Evolutionary conservation across 139 green algal genomes (phyloP).

Genomic region (Asterochloris sp.): DNA sequence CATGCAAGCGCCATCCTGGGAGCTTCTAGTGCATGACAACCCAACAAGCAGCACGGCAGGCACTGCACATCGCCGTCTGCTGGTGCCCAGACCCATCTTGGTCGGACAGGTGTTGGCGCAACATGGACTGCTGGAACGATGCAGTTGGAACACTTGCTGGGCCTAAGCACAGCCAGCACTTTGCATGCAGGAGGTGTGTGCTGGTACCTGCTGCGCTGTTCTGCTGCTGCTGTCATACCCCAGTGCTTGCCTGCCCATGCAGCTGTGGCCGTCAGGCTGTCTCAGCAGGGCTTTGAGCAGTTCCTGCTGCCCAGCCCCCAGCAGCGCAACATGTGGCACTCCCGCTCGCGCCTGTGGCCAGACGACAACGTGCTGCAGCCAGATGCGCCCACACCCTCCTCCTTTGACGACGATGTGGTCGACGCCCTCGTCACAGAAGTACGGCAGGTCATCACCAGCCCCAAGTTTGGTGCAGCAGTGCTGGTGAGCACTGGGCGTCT

Average conservation of each 20-base stretch:
- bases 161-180: too few species aligned
- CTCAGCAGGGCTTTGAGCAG: neutral
- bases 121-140: too few species aligned
- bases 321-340: slow-evolving; percentile 1
- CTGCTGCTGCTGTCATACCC: neutral
- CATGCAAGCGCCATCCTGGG: too few species aligned
- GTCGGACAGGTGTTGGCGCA: too few species aligned
- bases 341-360: slow-evolving; percentile 7
- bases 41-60: too few species aligned
- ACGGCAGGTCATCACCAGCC: slow-evolving; percentile 17
- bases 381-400: neutral
- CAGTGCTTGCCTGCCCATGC: neutral
- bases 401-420: slow-evolving; percentile 35
- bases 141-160: too few species aligned
- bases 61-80: too few species aligned
- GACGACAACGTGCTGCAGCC: slow-evolving; percentile 34
- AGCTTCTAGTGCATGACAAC: too few species aligned
- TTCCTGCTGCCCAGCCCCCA: slow-evolving; percentile 8
- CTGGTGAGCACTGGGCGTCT: slow-evolving; percentile 11
- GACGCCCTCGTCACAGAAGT: slow-evolving; percentile 36
- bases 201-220: too few species aligned
- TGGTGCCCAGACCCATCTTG: too few species aligned
- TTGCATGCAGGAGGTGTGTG: too few species aligned
- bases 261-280: slow-evolving; percentile 3
- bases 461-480: slow-evolving; percentile 27